Percentiles rank a stretch among this genome's conserved stretches.
These are phyloP conservation scores for Prunus persica DNA, from an alignment of 306 rosid species.

Conservation along the genomic window DNA sequence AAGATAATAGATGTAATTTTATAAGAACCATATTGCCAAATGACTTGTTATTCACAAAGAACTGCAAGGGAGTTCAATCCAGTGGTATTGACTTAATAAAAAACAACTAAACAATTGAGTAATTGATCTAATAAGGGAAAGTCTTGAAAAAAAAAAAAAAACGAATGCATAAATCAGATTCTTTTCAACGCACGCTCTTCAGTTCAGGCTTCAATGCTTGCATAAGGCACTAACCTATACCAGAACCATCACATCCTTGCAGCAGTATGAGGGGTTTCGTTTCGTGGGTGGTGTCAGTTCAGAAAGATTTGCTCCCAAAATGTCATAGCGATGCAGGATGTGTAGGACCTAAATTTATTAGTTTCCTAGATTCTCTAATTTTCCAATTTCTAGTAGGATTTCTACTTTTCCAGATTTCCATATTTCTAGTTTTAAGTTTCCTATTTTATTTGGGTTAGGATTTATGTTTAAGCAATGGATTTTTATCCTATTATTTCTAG, in stretches of 20 bases:
- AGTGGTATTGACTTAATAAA: not conserved
- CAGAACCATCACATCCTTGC: not conserved
- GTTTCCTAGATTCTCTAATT: too few relatives aligned
- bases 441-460: too few relatives aligned
- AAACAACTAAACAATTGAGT: not conserved
- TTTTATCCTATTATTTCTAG: too few relatives aligned
- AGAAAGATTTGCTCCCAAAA: not conserved
- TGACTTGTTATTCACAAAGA: not conserved
- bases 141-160: not conserved
- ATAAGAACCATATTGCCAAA: too few relatives aligned
- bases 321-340: too few relatives aligned
- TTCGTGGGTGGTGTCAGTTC: not conserved
- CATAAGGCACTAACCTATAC: not conserved
- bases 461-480: too few relatives aligned
- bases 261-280: not conserved
- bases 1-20: constrained; percentile 7
- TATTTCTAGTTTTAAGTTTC: too few relatives aligned
- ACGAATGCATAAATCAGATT: not conserved
- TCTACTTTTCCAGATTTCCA: too few relatives aligned
- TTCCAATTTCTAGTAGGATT: too few relatives aligned
- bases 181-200: not conserved
- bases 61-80: not conserved
- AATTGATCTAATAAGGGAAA: not conserved
- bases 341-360: too few relatives aligned
- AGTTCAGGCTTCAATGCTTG: not conserved